phyloP scores from a whole-genome alignment of 208 protist species.

The Wallacemonas sp. region DNA sequence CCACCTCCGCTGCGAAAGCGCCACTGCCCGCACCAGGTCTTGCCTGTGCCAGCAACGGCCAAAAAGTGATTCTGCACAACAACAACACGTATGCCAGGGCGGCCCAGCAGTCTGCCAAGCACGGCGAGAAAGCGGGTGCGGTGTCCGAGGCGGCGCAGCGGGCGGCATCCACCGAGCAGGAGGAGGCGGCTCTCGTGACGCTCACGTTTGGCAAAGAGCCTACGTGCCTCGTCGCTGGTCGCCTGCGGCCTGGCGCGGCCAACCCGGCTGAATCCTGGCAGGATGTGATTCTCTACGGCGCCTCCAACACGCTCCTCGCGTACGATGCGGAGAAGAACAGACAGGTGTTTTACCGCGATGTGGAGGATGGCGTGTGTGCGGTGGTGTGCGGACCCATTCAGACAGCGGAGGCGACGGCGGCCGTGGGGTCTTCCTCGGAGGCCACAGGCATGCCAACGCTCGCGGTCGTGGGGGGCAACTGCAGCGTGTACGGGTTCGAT shows the following conservation, averaged over 20 bases:
- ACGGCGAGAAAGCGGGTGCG: conserved; percentile 24
- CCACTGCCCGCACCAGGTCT: conserved; percentile 48
- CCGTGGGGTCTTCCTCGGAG: conserved; percentile 9
- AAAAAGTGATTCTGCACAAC: conserved; percentile 87
- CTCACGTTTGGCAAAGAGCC: conserved; percentile 90
- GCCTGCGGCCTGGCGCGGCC: conserved; percentile 22
- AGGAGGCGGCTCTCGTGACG: conserved; percentile 45
- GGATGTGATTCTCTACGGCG: conserved; percentile 91
- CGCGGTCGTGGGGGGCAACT: conserved; percentile 93
- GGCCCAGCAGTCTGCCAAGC: conserved; percentile 40
- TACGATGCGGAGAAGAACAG: conserved; percentile 93
- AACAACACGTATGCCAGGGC: conserved; percentile 51
- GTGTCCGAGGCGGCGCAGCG: background rate
- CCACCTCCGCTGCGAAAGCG: conserved; percentile 18
- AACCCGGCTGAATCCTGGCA: conserved; percentile 15
- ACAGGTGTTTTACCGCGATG: conserved; percentile 93
- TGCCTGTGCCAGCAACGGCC: conserved; percentile 66
- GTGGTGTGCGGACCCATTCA: conserved; percentile 74
- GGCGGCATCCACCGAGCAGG: conserved; percentile 1
- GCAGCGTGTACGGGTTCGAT: conserved; percentile 94
- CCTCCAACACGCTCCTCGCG: conserved; percentile 84
- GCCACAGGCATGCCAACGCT: conserved; percentile 29
- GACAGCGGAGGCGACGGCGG: conserved; percentile 13
- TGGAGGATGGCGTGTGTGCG: conserved; percentile 90
- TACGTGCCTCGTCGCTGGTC: conserved; percentile 72